These are phyloP conservation scores for Chalciporus chontae DNA, from an alignment of 768 basidiomycete genomes.

Conservation along the genomic window DNA sequence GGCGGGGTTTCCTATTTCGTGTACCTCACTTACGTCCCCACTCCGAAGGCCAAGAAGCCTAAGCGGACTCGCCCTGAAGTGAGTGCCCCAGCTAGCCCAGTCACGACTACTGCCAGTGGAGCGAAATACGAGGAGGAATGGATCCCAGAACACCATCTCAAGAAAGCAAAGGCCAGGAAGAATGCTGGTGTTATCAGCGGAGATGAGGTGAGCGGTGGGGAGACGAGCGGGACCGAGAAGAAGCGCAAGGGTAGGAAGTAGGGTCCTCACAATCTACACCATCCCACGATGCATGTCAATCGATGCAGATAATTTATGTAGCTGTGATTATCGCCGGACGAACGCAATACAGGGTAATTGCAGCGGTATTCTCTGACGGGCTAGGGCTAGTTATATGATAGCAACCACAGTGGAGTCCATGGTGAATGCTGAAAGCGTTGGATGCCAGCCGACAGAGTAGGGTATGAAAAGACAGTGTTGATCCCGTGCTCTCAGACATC, in stretches of 20 bases:
- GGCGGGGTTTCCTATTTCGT: slow-evolving; percentile 62
- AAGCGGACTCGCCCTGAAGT: slow-evolving; percentile 42
- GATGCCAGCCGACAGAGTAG: neutral
- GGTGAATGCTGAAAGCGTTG: neutral
- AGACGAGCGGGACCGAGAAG: slow-evolving; percentile 58
- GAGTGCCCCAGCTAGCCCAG: slow-evolving; percentile 52
- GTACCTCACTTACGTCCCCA: slow-evolving; percentile 63
- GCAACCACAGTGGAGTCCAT: neutral
- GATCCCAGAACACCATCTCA: slow-evolving; percentile 89
- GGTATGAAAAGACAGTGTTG: neutral
- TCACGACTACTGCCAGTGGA: slow-evolving; percentile 57
- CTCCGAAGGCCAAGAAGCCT: slow-evolving; percentile 51
- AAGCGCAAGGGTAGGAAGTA: slow-evolving; percentile 52
- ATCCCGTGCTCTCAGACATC: slow-evolving; percentile 38
- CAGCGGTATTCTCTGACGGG: neutral
- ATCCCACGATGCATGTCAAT: neutral
- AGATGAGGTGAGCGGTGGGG: slow-evolving; percentile 64
- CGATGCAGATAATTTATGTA: neutral
- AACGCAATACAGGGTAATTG: slow-evolving; percentile 1
- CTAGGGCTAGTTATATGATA: neutral
- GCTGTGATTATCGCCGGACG: slow-evolving; percentile 1
- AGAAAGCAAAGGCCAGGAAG: slow-evolving; percentile 54
- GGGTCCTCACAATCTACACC: neutral
- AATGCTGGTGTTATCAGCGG: slow-evolving; percentile 52
- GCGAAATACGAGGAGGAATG: slow-evolving; percentile 84